These are phyloP conservation scores for Euclidium syriacum DNA, from an alignment of 345 rosid genomes.

Conservation along the genomic window DNA sequence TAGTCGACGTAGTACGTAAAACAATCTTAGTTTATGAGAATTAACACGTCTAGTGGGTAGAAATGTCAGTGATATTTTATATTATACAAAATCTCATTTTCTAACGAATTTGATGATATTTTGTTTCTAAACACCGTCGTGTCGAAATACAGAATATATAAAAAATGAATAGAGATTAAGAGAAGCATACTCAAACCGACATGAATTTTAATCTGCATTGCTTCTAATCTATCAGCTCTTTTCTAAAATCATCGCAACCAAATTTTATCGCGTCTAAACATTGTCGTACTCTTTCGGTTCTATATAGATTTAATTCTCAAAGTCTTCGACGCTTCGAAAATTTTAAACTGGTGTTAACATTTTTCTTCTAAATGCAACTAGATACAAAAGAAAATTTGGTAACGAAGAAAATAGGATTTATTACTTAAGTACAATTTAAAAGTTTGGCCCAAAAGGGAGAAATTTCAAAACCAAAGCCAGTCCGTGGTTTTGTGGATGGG, in stretches of 20 bases:
- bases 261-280: too few species aligned
- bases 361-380: neutral
- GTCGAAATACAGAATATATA: neutral
- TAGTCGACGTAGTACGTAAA: neutral
- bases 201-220: too few species aligned
- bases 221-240: neutral
- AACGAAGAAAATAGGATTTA: neutral
- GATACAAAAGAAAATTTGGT: neutral
- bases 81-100: neutral
- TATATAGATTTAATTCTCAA: too few species aligned
- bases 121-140: neutral
- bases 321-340: too few species aligned
- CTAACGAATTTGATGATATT: neutral
- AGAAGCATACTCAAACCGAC: too few species aligned
- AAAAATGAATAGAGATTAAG: too few species aligned
- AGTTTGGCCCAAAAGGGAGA: neutral
- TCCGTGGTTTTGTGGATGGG: slow-evolving; percentile 12
- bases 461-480: slow-evolving; percentile 2
- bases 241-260: neutral
- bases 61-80: neutral
- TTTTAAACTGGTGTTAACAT: neutral
- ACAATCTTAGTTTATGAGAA: neutral
- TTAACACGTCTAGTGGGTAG: neutral
- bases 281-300: too few species aligned
- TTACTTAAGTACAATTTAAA: neutral